These are phyloP conservation scores for Mortierella sp. DNA, from an alignment of 371 early-diverging fungal genomes.

Conservation along the genomic window DNA sequence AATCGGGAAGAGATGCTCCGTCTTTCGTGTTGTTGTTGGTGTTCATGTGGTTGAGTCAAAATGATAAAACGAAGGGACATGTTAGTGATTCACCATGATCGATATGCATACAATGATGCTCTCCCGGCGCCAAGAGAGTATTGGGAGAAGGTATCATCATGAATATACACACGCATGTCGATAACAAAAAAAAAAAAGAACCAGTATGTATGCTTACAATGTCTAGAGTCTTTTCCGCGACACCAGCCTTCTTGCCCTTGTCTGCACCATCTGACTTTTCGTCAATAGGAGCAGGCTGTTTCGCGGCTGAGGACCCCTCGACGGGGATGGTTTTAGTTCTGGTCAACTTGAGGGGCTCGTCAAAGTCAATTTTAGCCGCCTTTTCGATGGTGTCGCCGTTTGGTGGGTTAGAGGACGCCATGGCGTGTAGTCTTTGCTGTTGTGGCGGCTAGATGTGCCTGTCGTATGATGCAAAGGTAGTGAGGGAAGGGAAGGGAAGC, in stretches of 20 bases:
- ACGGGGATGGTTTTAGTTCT: conserved; percentile 9
- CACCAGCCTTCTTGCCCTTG: not conserved
- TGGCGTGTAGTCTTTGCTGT: not conserved
- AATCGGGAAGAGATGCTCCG: conserved; percentile 83
- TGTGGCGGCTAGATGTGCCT: not conserved
- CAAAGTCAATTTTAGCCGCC: not conserved
- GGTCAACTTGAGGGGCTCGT: conserved; percentile 9
- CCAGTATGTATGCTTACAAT: not conserved
- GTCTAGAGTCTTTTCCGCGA: conserved; percentile 11
- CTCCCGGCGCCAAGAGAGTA: not conserved
- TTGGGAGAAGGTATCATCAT: not conserved
- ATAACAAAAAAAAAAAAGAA: not conserved
- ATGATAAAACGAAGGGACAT: no score
- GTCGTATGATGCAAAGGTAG: conserved; percentile 1
- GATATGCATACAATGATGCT: not conserved
- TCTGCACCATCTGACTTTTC: conserved; percentile 2
- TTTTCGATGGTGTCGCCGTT: conserved; percentile 5
- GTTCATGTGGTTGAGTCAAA: not conserved
- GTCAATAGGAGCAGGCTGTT: not conserved
- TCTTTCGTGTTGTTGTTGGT: conserved; percentile 58
- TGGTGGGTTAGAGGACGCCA: conserved; percentile 9
- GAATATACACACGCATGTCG: not conserved
- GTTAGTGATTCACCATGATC: not conserved
- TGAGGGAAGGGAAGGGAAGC: no score
- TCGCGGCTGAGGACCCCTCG: not conserved